phyloP scores from a whole-genome alignment of 2,329 filamentous ascomycete species.

The Camillea tinctor region DNA sequence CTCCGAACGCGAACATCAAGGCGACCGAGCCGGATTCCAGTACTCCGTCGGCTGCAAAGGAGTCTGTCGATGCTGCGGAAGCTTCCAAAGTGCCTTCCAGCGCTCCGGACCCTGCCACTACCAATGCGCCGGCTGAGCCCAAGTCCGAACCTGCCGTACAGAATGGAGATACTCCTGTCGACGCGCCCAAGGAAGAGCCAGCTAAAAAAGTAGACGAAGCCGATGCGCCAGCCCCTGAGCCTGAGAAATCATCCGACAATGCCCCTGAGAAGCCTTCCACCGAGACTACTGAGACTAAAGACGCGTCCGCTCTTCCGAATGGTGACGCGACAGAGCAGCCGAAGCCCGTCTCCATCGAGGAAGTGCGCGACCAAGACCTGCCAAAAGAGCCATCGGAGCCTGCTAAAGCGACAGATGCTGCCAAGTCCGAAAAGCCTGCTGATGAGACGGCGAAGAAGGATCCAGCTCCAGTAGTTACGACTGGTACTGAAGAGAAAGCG shows the following conservation, averaged over 20 bases:
- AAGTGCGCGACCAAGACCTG: constrained; percentile 27
- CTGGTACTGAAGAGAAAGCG: constrained; percentile 3
- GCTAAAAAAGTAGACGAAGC: constrained; percentile 20
- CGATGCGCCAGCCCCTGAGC: constrained; percentile 16
- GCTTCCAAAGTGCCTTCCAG: constrained; percentile 20
- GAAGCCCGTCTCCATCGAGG: constrained; percentile 31
- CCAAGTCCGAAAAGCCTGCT: constrained; percentile 19
- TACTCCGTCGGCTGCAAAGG: constrained; percentile 23
- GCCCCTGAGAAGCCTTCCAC: constrained; percentile 8
- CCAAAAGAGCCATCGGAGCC: constrained; percentile 18
- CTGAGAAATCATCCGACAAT: constrained; percentile 25
- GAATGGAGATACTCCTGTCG: constrained; percentile 12
- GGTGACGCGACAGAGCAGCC: constrained; percentile 22
- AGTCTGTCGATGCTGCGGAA: constrained; percentile 17
- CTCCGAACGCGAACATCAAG: constrained; percentile 21
- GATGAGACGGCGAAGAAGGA: constrained; percentile 19
- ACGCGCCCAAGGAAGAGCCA: constrained; percentile 20
- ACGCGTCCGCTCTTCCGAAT: constrained; percentile 15
- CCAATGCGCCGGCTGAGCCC: constrained; percentile 8
- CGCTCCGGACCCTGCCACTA: constrained; percentile 8
- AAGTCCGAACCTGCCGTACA: constrained; percentile 15
- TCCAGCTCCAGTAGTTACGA: constrained; percentile 4
- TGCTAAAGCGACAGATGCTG: constrained; percentile 14
- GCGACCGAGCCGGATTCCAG: constrained; percentile 17
- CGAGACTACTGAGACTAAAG: constrained; percentile 12